phyloP scores from a whole-genome alignment of 2,329 filamentous ascomycete species.

The Parastagonospora nodorum region DNA sequence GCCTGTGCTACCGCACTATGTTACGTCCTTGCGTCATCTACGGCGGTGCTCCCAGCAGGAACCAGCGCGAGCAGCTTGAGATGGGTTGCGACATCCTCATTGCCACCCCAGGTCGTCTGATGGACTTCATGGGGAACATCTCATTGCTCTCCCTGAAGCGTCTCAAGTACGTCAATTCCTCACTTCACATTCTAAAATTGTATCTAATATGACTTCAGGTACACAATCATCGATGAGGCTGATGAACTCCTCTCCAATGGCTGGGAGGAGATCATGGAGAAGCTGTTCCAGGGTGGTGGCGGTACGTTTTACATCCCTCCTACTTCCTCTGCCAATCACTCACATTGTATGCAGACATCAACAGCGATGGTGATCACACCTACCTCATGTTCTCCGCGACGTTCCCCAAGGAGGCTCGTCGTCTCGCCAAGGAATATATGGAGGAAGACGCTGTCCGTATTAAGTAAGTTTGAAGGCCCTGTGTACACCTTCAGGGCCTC shows the following conservation, averaged over 20 bases:
- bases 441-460: conserved; percentile 76
- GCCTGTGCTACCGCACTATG: conserved; percentile 94
- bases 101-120: conserved; percentile 82
- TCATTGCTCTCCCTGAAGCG: conserved; percentile 73
- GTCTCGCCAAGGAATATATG: conserved; percentile 78
- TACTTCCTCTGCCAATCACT: conserved; percentile 7
- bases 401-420: conserved; percentile 79
- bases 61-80: conserved; percentile 73
- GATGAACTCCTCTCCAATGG: conserved; percentile 85
- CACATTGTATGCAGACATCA: conserved; percentile 61
- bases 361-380: conserved; percentile 71
- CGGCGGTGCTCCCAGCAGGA: conserved; percentile 74
- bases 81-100: conserved; percentile 90
- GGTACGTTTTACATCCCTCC: conserved; percentile 44
- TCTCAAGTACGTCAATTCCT: conserved; percentile 65
- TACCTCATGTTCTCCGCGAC: conserved; percentile 93
- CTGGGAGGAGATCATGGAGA: conserved; percentile 76
- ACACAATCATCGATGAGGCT: conserved; percentile 74
- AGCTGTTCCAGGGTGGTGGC: conserved; percentile 82
- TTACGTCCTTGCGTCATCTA: conserved; percentile 89
- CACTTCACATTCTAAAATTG: conserved; percentile 27
- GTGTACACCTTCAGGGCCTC: too few relatives aligned
- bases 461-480: conserved; percentile 47
- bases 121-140: conserved; percentile 79
- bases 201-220: conserved; percentile 11